These are phyloP conservation scores for Claviceps sp. DNA, from an alignment of 2,329 filamentous ascomycete genomes.

Conservation along the genomic window DNA sequence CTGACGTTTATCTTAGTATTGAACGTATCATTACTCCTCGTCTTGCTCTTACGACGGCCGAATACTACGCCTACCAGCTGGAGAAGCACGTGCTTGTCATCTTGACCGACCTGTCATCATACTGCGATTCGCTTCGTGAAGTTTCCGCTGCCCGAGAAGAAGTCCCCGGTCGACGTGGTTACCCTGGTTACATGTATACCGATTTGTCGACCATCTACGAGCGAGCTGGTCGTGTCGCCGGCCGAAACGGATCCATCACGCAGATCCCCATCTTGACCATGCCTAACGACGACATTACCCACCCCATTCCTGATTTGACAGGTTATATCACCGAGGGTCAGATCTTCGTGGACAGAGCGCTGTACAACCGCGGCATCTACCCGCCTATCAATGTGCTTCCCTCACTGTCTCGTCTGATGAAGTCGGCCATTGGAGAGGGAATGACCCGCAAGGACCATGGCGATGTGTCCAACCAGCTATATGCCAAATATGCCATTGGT, in stretches of 20 bases:
- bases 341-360: slow-evolving; percentile 88
- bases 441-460: slow-evolving; percentile 95
- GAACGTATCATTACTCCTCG: slow-evolving; percentile 99
- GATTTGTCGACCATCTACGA: slow-evolving; percentile 99
- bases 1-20: slow-evolving; percentile 46
- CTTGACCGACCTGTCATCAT: slow-evolving; percentile 91
- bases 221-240: slow-evolving; percentile 91
- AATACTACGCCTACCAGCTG: slow-evolving; percentile 99
- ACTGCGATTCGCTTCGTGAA: slow-evolving; percentile 97
- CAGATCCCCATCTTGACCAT: slow-evolving; percentile 98
- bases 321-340: slow-evolving; percentile 99
- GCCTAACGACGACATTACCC: slow-evolving; percentile 99
- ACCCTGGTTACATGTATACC: slow-evolving; percentile 99
- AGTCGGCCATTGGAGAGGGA: slow-evolving; percentile 95
- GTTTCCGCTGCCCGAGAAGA: slow-evolving; percentile 96
- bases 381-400: slow-evolving; percentile 97
- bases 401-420: slow-evolving; percentile 98
- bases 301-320: slow-evolving; percentile 96
- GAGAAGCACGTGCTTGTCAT: slow-evolving; percentile 99
- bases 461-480: slow-evolving; percentile 98
- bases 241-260: slow-evolving; percentile 95
- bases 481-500: slow-evolving; percentile 98
- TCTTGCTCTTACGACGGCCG: slow-evolving; percentile 92
- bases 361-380: slow-evolving; percentile 95
- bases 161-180: slow-evolving; percentile 97